Evolutionary conservation across 73 alveolate species (phyloP).

Genomic region (Paramecium pentaurelia): DNA sequence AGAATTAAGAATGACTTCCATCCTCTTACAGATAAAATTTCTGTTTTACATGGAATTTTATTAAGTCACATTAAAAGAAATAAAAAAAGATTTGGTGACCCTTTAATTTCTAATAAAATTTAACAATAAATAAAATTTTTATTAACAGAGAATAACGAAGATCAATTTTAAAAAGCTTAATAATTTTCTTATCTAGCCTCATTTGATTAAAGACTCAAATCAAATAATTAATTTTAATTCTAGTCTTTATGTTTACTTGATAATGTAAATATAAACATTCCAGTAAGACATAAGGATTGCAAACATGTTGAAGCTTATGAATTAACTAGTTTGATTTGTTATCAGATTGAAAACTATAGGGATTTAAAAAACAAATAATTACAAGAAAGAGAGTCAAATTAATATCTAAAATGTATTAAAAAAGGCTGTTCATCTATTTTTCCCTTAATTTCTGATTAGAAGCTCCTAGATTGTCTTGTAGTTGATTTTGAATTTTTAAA

Average conservation of each 20-base stretch:
- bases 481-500: not conserved
- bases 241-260: not conserved
- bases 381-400: not conserved
- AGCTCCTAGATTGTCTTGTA: not conserved
- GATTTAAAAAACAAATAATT: not conserved
- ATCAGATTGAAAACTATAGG: not conserved
- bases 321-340: not conserved
- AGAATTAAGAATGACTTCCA: not conserved
- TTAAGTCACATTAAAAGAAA: not conserved
- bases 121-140: no score
- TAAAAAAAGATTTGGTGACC: not conserved
- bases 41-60: not conserved
- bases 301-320: not conserved
- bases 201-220: not conserved
- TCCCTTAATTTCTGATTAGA: no score
- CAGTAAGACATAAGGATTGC: not conserved
- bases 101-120: not conserved
- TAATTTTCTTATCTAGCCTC: not conserved
- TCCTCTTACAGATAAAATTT: not conserved
- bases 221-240: no score
- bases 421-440: no score
- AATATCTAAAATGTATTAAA: no score
- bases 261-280: not conserved
- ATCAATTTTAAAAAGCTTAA: no score
- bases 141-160: not conserved